Base-by-base conservation (phyloP, 1,284 basidiomycete genomes). In the Ustilago lituana region DNA sequence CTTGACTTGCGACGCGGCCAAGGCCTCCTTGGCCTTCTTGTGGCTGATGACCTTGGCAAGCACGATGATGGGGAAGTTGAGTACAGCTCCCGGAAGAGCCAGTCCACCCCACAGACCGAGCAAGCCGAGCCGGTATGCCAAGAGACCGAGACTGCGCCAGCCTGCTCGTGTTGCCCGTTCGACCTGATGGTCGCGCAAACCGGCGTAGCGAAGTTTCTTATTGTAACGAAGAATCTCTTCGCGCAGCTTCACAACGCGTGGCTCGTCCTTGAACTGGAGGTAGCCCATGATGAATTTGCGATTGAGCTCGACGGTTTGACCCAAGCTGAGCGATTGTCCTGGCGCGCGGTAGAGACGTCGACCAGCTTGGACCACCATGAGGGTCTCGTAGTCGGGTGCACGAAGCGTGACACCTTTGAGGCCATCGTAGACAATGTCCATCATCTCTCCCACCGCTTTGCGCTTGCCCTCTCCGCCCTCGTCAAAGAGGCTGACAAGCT, bases 161-260 rank as follows among this genome's bases (percentile, higher is more conserved):
- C 89, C 87, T 9, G 83, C 82, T 9, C 83, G 74, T 24, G 76
- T 79, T 88, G 90, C 78, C 88, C 85, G 75, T 87, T 89, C 71
- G 87, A 94, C 94, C 85, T 99, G 96, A 81, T 99, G 96, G 82
- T 99, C 96, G 52, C 94, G 90, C 58, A 99, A 85, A n/a, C 96
- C 96, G 63, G 98, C 87, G 84, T 98, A 93, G 39, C 90, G 87
- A 36, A 98, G 86, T 49, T 90, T 85, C 60, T 93, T 90, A 82
- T 99, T 98, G 83, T 99, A 99, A 68, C 90, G 90, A 36, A 94
- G 85, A n/a, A 98, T 92, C 66, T 93, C 89, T 43, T 85, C 85
- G 43, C 92, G 88, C 20, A 98, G 85, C 49, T 90, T 89, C 78
- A 91, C 88, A 20, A 99, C 89, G 22, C 90, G 88, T 0, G 94